Base-by-base conservation (phyloP, 2,329 filamentous ascomycete species). In the Alternaria panax region DNA sequence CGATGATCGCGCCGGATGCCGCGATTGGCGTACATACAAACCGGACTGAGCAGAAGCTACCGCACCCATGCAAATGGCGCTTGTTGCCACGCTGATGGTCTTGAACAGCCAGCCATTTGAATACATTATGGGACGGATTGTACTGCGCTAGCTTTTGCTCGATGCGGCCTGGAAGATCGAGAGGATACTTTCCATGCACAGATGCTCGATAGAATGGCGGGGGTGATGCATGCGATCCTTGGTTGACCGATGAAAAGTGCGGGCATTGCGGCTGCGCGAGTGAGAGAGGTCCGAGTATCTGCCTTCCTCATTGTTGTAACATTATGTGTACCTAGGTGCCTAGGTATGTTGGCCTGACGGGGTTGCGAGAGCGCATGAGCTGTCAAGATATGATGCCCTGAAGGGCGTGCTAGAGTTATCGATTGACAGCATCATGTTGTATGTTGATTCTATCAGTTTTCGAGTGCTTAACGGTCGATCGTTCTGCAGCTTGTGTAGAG, bases 71-170 rank as follows among this genome's bases (percentile, higher is more conserved):
- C 76, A 75, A 0, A 68, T n/a, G 2, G 78, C 69, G 20, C 76
- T 76, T 7, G 69, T 65, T 0, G 66, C 40, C 60, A 66, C 72
- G 43, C 67, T 72, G 1, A 69, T 27, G 3, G 76, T 68, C 48
- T 78, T 74, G 11, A 75, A 68, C 0, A 70, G 9, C 74, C 74
- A 77, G 14, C 71, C 71, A 60, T 41, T 68, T 67, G 12, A 60
- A 42, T 1, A 66, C 7, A 20, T 57, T 70, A 3, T 63, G 40
- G 0, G 71, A 73, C 0, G 63, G 52, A 51, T 69, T 73, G 30
- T 69, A 72, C 7, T 59, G 28, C 22, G 69, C 68, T 7, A 75
- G 40, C 42, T 63, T 72, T 30, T 52, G 58, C 32, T 73, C 72
- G 6, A 74, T 46, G 2, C 64, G 66, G 20, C 68, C 62, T 0